Evolutionary conservation across 805 yeast species (phyloP).

Genomic region (Wickerhamomyces bisporus): DNA sequence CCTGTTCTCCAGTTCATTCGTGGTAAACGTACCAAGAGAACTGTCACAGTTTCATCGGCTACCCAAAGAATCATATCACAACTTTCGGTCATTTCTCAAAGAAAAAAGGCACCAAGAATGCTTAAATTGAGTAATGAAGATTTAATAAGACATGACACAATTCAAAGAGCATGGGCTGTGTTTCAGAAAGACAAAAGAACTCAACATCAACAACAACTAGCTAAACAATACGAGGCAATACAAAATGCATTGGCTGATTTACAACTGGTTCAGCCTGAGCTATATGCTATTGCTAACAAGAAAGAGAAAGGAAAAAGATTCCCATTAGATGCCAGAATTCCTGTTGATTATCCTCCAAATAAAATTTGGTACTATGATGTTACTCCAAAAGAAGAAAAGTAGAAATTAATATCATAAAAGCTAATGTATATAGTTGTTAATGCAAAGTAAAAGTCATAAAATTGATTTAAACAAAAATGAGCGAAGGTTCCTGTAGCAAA

Average conservation of each 20-base stretch:
- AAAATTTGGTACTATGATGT: slow-evolving; percentile 71
- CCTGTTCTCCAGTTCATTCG: slow-evolving; percentile 29
- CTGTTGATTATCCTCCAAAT: slow-evolving; percentile 85
- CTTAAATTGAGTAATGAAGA: slow-evolving; percentile 77
- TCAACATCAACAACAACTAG: slow-evolving; percentile 37
- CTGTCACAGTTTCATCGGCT: slow-evolving; percentile 35
- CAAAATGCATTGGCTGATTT: slow-evolving; percentile 70
- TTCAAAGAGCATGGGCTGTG: slow-evolving; percentile 76
- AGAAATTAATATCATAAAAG: not conserved
- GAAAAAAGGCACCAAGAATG: slow-evolving; percentile 82
- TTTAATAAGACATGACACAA: slow-evolving; percentile 74
- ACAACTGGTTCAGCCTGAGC: slow-evolving; percentile 40
- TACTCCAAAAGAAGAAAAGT: slow-evolving; percentile 19
- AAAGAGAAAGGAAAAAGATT: slow-evolving; percentile 55
- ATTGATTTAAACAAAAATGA: not conserved
- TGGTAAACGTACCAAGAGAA: slow-evolving; percentile 45
- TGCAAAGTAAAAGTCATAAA: not conserved
- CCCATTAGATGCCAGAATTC: slow-evolving; percentile 80
- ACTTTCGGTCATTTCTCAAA: slow-evolving; percentile 79
- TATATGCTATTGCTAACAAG: slow-evolving; percentile 59
- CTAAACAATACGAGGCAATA: slow-evolving; percentile 61
- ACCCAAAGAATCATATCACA: slow-evolving; percentile 43
- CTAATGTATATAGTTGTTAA: not conserved
- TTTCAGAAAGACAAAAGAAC: slow-evolving; percentile 48
- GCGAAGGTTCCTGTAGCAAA: too few relatives aligned